phyloP scores from a whole-genome alignment of 73 alveolate species.

The Symbiodinium pilosum region DNA sequence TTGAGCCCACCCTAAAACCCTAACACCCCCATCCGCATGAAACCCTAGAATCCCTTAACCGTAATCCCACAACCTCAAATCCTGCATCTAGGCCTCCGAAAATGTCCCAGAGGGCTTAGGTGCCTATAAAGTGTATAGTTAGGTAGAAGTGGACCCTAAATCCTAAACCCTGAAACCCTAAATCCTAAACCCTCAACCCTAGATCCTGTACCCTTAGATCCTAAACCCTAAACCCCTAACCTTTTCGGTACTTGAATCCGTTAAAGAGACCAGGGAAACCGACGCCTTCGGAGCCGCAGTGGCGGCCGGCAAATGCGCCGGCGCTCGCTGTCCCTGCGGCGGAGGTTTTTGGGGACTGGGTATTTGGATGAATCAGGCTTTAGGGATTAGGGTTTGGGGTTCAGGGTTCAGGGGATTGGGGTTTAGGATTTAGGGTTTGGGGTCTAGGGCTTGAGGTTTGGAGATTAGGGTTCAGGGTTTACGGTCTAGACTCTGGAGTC shows the following conservation, averaged over 20 bases:
- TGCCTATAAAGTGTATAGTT: too few relatives aligned
- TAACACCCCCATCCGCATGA: background rate
- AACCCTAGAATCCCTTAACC: background rate
- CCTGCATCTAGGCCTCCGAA: background rate
- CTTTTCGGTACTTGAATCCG: background rate
- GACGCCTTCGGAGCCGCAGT: conserved; percentile 13
- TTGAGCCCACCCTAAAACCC: background rate
- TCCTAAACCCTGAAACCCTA: background rate
- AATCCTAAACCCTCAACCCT: background rate
- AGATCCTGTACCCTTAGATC: background rate
- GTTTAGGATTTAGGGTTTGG: background rate
- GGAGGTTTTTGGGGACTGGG: background rate
- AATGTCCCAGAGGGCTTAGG: too few relatives aligned
- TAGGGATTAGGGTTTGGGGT: background rate
- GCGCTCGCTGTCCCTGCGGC: conserved; percentile 1
- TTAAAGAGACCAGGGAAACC: background rate
- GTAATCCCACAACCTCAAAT: background rate
- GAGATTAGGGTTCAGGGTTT: background rate
- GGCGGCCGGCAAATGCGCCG: background rate
- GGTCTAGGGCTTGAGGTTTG: background rate
- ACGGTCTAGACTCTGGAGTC: background rate
- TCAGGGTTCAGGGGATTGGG: background rate
- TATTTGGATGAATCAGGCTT: background rate
- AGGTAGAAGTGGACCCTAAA: background rate
- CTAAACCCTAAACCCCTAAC: background rate